A percentile compares a stretch with the other conserved stretches of the same genome.
Evolutionary conservation across 331 rosid genomes (phyloP).

Genomic region (Saraca asoca): DNA sequence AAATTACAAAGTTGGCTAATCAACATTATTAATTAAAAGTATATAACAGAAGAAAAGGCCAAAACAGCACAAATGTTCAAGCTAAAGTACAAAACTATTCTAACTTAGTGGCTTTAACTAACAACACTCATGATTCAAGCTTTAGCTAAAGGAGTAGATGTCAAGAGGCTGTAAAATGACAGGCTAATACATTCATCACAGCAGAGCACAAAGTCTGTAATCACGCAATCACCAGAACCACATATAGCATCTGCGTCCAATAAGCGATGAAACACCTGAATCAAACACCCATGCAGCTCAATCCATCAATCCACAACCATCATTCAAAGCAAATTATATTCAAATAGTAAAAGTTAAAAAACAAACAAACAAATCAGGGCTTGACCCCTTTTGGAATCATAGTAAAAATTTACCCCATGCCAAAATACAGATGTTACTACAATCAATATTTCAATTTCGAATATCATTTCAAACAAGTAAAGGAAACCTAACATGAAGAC

Average conservation of each 20-base stretch:
- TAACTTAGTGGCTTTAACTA: constrained; percentile 44
- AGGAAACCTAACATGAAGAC: too few relatives aligned
- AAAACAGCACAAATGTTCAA: constrained; percentile 25
- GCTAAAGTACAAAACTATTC: constrained; percentile 42
- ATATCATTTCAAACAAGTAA: too few relatives aligned
- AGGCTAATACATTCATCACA: constrained; percentile 80
- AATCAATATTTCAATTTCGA: too few relatives aligned
- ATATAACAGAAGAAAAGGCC: too few relatives aligned
- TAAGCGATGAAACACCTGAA: constrained; percentile 86
- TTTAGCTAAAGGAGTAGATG: constrained; percentile 38
- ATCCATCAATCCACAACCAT: constrained; percentile 67
- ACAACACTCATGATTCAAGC: constrained; percentile 41
- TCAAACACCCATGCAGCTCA: constrained; percentile 84
- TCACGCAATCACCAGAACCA: constrained; percentile 96
- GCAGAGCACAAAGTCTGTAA: constrained; percentile 84
- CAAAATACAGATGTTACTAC: too few relatives aligned
- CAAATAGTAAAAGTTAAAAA: constrained; percentile 14
- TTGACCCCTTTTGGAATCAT: constrained; percentile 22
- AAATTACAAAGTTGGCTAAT: too few relatives aligned
- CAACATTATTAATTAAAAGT: too few relatives aligned
- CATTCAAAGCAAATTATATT: constrained; percentile 36
- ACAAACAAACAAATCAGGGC: constrained; percentile 23
- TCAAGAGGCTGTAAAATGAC: constrained; percentile 63
- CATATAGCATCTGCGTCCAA: constrained; percentile 94
- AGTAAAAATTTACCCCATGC: too few relatives aligned